Base-by-base conservation (phyloP, 2,329 filamentous ascomycete genomes). In the Aureobasidium uvarum region DNA sequence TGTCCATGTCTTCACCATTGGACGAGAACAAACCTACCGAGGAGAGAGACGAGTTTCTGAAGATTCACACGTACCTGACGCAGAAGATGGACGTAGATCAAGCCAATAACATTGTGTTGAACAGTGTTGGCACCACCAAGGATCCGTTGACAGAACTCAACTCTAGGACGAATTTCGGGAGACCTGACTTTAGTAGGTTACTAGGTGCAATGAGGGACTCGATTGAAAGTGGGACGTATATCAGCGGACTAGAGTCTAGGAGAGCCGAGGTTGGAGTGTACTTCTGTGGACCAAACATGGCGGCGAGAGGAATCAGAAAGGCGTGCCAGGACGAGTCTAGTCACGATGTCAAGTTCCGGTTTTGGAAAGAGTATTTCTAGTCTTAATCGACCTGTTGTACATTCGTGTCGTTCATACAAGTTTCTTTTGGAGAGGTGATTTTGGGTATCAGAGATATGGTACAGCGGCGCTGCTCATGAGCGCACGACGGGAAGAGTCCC, bases 11-110 rank as follows among this genome's bases (percentile, higher is more conserved):
- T 5, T 76, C 75, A 7, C 67, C 72, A 0, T 16, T 38, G 5
- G 25, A 31, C 14, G 85, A 87, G 38, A 88, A 87, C 65, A 86
- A 86, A 70, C 86, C 87, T 52, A 85, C 86, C 33, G 86, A 86
- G 60, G 85, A 86, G 28, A 86, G 86, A 31, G 75, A 77, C 0
- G 92, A 98, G 74, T 99, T 99, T 84, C 82, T 99, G 72, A 92
- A 93, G 77, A 99, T 99, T 70, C 95, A 99, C 81, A 98, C 93
- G 0, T 99, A 97, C 75, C 89, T 99, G 43, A 99, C 95, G 0
- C 93, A 98, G 78, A 90, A 88, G 72, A 86, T 98, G 67, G 94
- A 98, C 77, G 85, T 88, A 71, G 93, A 99, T 76, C 96, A 92
- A 0, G 89, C 92, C 2, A 90, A 97, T 72, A 99, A 99, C 77